Base-by-base conservation (phyloP, 176 grass and related monocot species). In the Oryza australiensis region DNA sequence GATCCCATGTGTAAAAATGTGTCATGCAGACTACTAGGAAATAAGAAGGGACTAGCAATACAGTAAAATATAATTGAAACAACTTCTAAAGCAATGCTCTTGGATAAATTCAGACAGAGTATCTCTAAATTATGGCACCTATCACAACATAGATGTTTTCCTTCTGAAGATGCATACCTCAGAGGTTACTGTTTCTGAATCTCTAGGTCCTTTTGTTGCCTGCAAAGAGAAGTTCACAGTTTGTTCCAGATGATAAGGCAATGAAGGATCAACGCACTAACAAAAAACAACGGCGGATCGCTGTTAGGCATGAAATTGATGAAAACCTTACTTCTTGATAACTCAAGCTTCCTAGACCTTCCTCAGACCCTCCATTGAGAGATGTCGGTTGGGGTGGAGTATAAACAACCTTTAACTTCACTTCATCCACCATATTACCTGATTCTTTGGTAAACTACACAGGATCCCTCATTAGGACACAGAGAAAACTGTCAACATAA, bases 381-480 rank as follows among this genome's bases (percentile, higher is more conserved):
- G 85, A 75, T 46, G 80, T 73, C 28, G 75, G 92, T 41, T 80
- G 86, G 23, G 81, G 94, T 59, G 74, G 20, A 55, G 88, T 20
- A 71, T 94, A 97, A 77, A 94, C 64, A 81, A 94, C 94, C 81
- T 80, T 90, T 78, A 97, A 76, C 62, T 86, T 97, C 49, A 87
- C 90, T 78, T 97, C 94, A 45, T 94, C 80, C 55, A 97, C 92
- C 46, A 83, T 41, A 83, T 94, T 94, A 23, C 94, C 92, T 28
- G 92, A 94, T 62, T 92, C 78, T 87, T 92, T 94, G 28, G 92
- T 75, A 82, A 97, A 97, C 94, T 97, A 87, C 64, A 85, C 27
- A 85, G 82, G 28, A 79, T 67, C 60, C 12, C 23, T 24, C 68
- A 16, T 28, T 43, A 62, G 29, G 48, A 74, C 66, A 66, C 13